Evolutionary conservation across 441 rosid genomes (phyloP), one percentile per base, ranked within the genome.

Genomic region (Pelargonium fulgidum): DNA sequence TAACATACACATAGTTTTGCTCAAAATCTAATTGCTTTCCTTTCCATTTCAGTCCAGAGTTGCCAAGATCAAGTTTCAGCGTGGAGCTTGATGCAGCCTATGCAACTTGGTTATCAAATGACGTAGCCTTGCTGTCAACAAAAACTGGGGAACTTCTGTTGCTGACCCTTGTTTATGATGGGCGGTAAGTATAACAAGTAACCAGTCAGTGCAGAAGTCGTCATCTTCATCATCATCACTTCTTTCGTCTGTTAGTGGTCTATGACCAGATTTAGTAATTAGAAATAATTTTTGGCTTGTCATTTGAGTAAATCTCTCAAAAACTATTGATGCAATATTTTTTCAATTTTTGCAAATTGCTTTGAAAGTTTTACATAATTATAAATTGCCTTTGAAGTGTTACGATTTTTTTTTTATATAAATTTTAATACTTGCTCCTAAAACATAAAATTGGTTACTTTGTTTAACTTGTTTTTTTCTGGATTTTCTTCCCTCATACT

Each of bases 71-170:
- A 71, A 83, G 81, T 76, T 92, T 95, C 75, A 80, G 71, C 72
- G 89, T 88, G 78, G 98, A 95, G 85, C 99, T 95, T 74, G 99
- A 95, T 87, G 95, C 93, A 79, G 97, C 96, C 77, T 85, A 80
- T 79, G 93, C 94, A 71, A 81, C 90, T 77, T 92, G 98, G 97
- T 79, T 95, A 72, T 76, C 77, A 44, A 87, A 88, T 70, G 93
- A 95, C 64, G 97, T 92, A 62, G 97, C 91, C 65, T 80, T 95
- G 84, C 77, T 95, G 74, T 95, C 99, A 44, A 76, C 98, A 47
- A 95, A 95, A 81, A 82, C 88, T 59, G 98, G 98, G 81, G 99
- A 95, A 75, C 79, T 95, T 66, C 77, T 95, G 73, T 85, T 95
- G 62, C 82, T 95, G 77, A 86, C 89, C 68, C 91, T 95, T 81